A percentile compares a stretch with the other conserved stretches of the same genome.
Conservation (phyloP, 257 asterid species). For the Ehretia macrophylla region DNA sequence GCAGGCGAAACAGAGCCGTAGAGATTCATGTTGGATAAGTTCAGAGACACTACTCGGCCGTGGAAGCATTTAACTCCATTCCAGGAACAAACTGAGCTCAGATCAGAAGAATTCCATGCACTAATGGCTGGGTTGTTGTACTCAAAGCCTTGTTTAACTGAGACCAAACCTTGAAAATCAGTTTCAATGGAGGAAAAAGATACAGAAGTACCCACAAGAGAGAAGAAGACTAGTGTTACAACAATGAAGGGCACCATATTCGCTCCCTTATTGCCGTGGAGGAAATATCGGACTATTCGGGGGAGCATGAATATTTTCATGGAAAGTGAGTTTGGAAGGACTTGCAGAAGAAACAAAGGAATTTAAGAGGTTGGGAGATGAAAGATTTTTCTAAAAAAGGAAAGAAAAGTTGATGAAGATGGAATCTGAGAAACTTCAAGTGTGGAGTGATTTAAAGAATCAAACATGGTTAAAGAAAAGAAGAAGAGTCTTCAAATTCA, state of each 20-base stretch:
- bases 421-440: constrained; percentile 54
- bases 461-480: constrained; percentile 49
- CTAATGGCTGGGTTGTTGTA: constrained; percentile 27
- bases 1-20: constrained; percentile 68
- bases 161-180: constrained; percentile 57
- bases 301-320: constrained; percentile 34
- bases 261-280: no score
- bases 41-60: constrained; percentile 52
- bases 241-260: constrained; percentile 44
- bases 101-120: constrained; percentile 60
- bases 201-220: constrained; percentile 27
- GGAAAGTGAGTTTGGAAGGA: constrained; percentile 40
- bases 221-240: constrained; percentile 26
- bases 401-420: constrained; percentile 39
- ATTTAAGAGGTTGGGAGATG: constrained; percentile 31
- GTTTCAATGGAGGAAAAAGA: constrained; percentile 49
- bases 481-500: constrained; percentile 58
- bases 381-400: constrained; percentile 34
- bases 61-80: constrained; percentile 58
- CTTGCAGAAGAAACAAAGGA: constrained; percentile 39
- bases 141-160: constrained; percentile 52
- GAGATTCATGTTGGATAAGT: constrained; percentile 65
- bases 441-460: constrained; percentile 39
- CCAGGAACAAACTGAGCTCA: constrained; percentile 72
- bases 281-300: no score